Evolutionary conservation across 2,329 filamentous ascomycete genomes (phyloP), one percentile per base, ranked within the genome.

Genomic region (Aspergillus sp.): DNA sequence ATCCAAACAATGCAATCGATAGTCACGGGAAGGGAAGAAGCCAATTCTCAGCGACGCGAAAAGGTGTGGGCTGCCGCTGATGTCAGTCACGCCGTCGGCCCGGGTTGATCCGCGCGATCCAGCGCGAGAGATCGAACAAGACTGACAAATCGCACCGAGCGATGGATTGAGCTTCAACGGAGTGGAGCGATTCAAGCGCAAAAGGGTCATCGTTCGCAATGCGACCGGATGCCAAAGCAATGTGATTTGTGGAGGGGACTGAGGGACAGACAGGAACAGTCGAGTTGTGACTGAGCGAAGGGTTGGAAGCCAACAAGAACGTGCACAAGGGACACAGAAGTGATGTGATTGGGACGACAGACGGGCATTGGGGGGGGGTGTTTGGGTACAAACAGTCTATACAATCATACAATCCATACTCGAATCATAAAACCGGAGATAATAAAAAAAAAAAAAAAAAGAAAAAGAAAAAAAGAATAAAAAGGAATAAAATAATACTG

Each of bases 41-140:
- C 51, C 57, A 36, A 58, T 55, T 55, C 58, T 61, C 60, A 60
- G 62, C 60, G 60, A 63, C 45, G 52, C 51, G 26, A 39, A 50
- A 31, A 54, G 57, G 57, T 57, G 59, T 61, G 61, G 62, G 60
- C 62, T 65, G 64, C 61, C 63, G 65, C 67, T 69, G 65, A 69
- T 67, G 67, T 68, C 67, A 68, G 65, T 55, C 39, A 49, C 16
- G 16, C 22, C 14, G 22, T 63, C 63, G 56, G 62, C 56, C 59
- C 62, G 57, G 62, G 56, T 64, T 65, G 66, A 67, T 62, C 67
- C 64, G 63, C 56, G 45, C 45, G 45, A 47, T 47, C 45, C 45
- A 20, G 59, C 57, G 49, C 50, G 51, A 55, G 55, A 45, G 55
- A 58, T 22, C 42, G 42, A 58, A 53, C 45, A 29, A 29, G 57